These are phyloP conservation scores for Lonicera japonica DNA, from an alignment of 129 eudicot genomes.

Conservation along the genomic window DNA sequence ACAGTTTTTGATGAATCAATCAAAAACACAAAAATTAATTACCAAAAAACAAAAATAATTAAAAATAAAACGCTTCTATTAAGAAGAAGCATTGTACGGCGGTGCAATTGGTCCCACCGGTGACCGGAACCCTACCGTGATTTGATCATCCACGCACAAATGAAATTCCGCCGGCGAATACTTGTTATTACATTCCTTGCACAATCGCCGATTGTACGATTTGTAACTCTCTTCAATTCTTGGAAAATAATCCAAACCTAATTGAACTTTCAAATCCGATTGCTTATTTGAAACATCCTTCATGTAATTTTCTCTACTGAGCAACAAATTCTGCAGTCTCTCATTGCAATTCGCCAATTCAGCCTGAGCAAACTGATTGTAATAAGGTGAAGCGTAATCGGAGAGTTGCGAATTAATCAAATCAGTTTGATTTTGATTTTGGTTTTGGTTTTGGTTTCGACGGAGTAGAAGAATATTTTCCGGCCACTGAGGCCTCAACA, in stretches of 20 bases:
- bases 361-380: constrained; percentile 8
- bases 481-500: constrained; percentile 7
- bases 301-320: constrained; percentile 34
- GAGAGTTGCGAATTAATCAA: not conserved
- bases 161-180: constrained; percentile 46
- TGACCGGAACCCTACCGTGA: constrained; percentile 26
- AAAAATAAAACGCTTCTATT: not conserved
- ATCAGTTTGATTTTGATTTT: constrained; percentile 14
- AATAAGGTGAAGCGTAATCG: constrained; percentile 16
- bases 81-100: constrained; percentile 1
- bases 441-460: no score
- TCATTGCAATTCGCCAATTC: constrained; percentile 11
- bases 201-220: constrained; percentile 1
- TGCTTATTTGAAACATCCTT: constrained; percentile 16
- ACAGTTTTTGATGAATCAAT: constrained; percentile 2
- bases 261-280: not conserved
- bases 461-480: constrained; percentile 30
- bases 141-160: constrained; percentile 43
- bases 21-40: constrained; percentile 5
- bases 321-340: constrained; percentile 25
- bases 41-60: not conserved
- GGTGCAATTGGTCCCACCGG: constrained; percentile 52
- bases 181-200: constrained; percentile 37
- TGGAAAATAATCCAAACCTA: constrained; percentile 12
- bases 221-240: constrained; percentile 11